These are phyloP conservation scores for Nakataea oryzae DNA, from an alignment of 2,329 filamentous ascomycete species.

Conservation along the genomic window DNA sequence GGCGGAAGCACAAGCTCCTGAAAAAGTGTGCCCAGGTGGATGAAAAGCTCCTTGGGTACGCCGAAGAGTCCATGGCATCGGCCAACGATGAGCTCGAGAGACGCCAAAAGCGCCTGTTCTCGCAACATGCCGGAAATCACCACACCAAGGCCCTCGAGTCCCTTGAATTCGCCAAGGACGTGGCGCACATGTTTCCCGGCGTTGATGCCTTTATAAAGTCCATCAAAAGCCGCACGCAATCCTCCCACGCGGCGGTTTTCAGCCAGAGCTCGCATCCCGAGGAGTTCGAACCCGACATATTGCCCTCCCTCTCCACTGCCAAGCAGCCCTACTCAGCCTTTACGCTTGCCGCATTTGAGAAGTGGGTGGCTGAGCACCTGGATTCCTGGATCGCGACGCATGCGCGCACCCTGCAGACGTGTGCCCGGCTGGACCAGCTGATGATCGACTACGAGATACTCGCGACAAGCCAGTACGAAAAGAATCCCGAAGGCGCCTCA, in stretches of 20 bases:
- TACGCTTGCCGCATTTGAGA: slow-evolving; percentile 30
- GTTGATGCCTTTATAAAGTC: neutral
- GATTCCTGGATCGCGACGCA: slow-evolving; percentile 24
- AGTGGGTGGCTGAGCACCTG: slow-evolving; percentile 33
- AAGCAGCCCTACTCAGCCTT: slow-evolving; percentile 1
- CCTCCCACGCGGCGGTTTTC: neutral
- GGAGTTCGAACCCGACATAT: neutral
- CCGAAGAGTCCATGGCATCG: neutral
- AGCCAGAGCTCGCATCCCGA: neutral
- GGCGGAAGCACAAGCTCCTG: neutral
- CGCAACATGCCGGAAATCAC: too few species aligned
- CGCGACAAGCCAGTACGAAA: slow-evolving; percentile 20
- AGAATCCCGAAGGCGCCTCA: slow-evolving; percentile 35
- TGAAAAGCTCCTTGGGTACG: neutral
- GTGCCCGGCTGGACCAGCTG: slow-evolving; percentile 14
- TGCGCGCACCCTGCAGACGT: slow-evolving; percentile 13
- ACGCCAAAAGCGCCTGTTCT: neutral
- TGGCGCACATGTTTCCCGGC: neutral
- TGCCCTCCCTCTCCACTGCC: neutral
- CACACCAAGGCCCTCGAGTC: neutral
- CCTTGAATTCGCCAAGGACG: neutral
- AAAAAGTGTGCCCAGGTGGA: neutral
- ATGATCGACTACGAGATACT: slow-evolving; percentile 22
- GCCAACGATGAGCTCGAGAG: neutral
- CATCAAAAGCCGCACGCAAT: neutral